Evolutionary conservation across 441 rosid genomes (phyloP), one percentile per base, ranked within the genome.

Genomic region (Erysimum pusillum): DNA sequence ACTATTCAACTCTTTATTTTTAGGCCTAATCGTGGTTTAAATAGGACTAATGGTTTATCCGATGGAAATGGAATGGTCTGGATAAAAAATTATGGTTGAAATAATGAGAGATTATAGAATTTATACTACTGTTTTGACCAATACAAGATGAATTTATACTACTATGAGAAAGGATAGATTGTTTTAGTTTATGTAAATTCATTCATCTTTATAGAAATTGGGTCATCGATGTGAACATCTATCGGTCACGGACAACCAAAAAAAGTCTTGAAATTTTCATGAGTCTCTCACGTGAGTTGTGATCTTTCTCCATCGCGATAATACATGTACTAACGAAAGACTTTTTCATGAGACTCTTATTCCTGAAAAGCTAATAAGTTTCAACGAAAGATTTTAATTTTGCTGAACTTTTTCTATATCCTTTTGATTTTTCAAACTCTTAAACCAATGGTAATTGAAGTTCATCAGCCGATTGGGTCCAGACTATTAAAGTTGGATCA

Each of bases 201-300:
- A 36, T 38, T 38, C n/a, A n/a, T 5, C 25, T 28, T 28, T 45
- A n/a, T n/a, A 8, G 15, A 56, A 13, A 6, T 32, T 44, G 28
- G 70, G 42, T 44, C 45, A 64, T 15, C 17, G 71, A 77, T 71
- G 76, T 71, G 73, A 46, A 72, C 56, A 71, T 56, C 7, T 56
- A 70, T 64, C 71, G 54, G 56, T 77, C 71, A 70, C 71, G 76
- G 71, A 34, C 75, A 76, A 20, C 42, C 25, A 15, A 52, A 34
- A 46, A 54, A 35, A 28, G 38, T 69, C 80, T 45, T 76, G 76
- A 63, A 25, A 35, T 1, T 69, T 62, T 44, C 60, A 62, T 17
- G 75, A 34, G 65, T 52, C 60, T 58, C 63, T 41, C 48, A 28
- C 61, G 63, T 39, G 35, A 59, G 62, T 17, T 42, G 45, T 59